Conservation (phyloP, 176 grass and related monocot genomes). For the Eremochloa ophiuroides region DNA sequence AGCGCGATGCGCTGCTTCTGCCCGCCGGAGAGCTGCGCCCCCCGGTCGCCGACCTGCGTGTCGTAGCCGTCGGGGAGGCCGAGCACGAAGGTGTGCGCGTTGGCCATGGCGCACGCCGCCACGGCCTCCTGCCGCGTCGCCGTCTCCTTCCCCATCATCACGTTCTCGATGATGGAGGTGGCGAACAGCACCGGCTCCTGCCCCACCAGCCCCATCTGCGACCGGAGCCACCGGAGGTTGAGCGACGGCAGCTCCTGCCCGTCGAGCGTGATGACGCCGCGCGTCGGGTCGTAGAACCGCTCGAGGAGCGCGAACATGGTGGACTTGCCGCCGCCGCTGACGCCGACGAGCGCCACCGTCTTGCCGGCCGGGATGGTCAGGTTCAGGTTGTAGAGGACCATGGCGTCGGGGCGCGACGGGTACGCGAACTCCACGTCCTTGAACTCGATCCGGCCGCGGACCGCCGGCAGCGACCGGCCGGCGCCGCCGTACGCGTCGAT, state of each 20-base stretch:
- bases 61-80: conserved; percentile 58
- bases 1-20: conserved; percentile 78
- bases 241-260: conserved; percentile 43
- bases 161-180: conserved; percentile 63
- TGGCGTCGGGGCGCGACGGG: conserved; percentile 44
- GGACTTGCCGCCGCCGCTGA: conserved; percentile 68
- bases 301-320: conserved; percentile 64
- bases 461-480: background rate
- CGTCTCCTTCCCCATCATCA: conserved; percentile 66
- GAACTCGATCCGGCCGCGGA: conserved; percentile 44
- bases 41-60: conserved; percentile 75
- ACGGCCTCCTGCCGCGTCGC: conserved; percentile 44
- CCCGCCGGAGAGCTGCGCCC: conserved; percentile 53
- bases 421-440: conserved; percentile 59
- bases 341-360: conserved; percentile 44
- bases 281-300: conserved; percentile 63
- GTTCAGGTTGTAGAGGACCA: conserved; percentile 45
- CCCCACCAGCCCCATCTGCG: conserved; percentile 56
- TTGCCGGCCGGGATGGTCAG: conserved; percentile 39
- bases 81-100: conserved; percentile 53
- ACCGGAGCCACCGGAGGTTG: conserved; percentile 55
- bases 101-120: conserved; percentile 42
- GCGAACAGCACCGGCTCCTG: conserved; percentile 66
- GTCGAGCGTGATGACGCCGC: conserved; percentile 49
- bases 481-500: conserved; percentile 39